Base-by-base conservation (phyloP, 176 grass and related monocot genomes). In the Carex scoparia region DNA sequence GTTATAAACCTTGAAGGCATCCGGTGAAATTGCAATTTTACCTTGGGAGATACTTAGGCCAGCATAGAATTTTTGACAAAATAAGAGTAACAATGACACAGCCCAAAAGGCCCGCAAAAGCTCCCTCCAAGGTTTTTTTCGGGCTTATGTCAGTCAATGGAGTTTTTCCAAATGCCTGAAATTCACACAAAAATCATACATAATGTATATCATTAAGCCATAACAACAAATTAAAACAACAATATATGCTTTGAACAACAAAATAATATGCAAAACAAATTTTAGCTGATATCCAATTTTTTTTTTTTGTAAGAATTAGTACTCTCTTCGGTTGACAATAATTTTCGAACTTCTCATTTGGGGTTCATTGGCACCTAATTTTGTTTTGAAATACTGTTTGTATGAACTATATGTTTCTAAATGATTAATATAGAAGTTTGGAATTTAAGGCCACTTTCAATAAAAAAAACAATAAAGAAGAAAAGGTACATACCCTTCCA, bases 71-170 rank as follows among this genome's bases (percentile, higher is more conserved):
- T 58, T 69, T 88, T 7, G 97, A 92, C 40, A 94, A 86, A 70
- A 99, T 85, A 16, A 96, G 88, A 68, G 91, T 90, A 79, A 90
- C 90, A n/a, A 88, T 44, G 28, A 94, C 89, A 87, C 97, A 99
- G n/a, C 97, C 93, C 86, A 81, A 90, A 87, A 99, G 81, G 85
- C 97, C 93, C 61, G 91, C 90, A 74, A 99, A 85, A 84, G 91
- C 93, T 81, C 93, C 97, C 82, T 99, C 97, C 66, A 96, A 88
- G 33, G 91, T 99, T 86, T 99, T 99, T 85, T 96, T 96, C 65
- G 93, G 97, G 87, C 97, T 99, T 92, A 99, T 90, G 64, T 79
- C 84, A 67, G 93, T 99, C 82, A 99, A 90, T 72, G 93, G 97
- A 15, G 91, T 99, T 46, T 86, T 91, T 1, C 91, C 97, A 92